Conservation (phyloP, 208 protist genomes). For the Crithidia thermophila region DNA sequence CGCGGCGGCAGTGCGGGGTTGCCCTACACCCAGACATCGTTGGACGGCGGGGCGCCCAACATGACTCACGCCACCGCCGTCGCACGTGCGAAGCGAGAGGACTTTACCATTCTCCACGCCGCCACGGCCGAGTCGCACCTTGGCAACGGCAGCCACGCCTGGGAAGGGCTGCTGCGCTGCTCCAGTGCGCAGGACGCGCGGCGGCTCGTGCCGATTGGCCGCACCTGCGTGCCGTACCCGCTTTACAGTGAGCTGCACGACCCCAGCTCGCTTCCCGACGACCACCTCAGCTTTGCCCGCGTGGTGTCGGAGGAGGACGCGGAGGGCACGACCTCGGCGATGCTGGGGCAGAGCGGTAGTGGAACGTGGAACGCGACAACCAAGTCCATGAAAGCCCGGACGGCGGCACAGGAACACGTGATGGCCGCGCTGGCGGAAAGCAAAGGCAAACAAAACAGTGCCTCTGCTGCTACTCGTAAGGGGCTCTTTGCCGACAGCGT, state of each 20-base stretch:
- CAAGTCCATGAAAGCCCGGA: slow-evolving; percentile 7
- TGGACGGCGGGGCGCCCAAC: slow-evolving; percentile 28
- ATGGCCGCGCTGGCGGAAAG: slow-evolving; percentile 10
- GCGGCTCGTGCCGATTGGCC: slow-evolving; percentile 70
- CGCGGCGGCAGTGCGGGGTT: neutral
- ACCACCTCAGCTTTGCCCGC: slow-evolving; percentile 55
- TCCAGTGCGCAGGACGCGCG: slow-evolving; percentile 29
- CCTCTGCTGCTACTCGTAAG: neutral
- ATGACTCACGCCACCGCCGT: slow-evolving; percentile 40
- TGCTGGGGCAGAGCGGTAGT: neutral
- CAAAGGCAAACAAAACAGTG: no score
- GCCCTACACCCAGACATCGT: neutral
- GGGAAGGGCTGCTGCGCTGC: slow-evolving; percentile 66
- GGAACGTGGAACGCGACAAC: neutral
- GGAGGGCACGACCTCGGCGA: neutral
- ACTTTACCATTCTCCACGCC: slow-evolving; percentile 51
- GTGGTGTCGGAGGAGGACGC: slow-evolving; percentile 39
- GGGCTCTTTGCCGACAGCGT: neutral
- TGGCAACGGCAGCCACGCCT: slow-evolving; percentile 33
- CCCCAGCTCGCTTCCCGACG: slow-evolving; percentile 29
- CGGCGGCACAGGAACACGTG: slow-evolving; percentile 20
- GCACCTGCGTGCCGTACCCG: slow-evolving; percentile 65
- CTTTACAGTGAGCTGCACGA: slow-evolving; percentile 64
- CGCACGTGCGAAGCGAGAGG: slow-evolving; percentile 56
- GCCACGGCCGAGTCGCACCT: slow-evolving; percentile 31